Evolutionary conservation across 2,329 filamentous ascomycete species (phyloP), one percentile per base, ranked within the genome.

Genomic region (Fusarium illudens): DNA sequence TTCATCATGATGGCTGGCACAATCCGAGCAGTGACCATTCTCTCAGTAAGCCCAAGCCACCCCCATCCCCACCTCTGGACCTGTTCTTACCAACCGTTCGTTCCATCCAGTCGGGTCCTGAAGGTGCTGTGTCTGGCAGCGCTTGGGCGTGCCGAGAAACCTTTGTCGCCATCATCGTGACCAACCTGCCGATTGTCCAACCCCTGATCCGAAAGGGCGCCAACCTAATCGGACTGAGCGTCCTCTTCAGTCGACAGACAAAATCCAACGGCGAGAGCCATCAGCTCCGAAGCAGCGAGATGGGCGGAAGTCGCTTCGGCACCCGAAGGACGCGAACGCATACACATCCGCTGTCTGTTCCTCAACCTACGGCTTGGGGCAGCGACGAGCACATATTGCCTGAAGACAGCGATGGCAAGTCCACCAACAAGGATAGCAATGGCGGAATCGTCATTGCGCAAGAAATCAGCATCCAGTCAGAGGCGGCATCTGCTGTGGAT

Each of bases 141-240:
- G 11, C 60, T 17, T 81, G 79, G 79, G 77, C 79, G 12, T 75
- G 75, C 32, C 77, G 79, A n/a, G 79, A 81, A 60, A 78, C 75
- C 3, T 80, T 80, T 51, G 79, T 80, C 44, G 75, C 79, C 32
- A 74, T 78, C 17, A 58, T 79, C 52, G 77, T 81, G 42, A 77
- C 78, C 13, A 80, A 81, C 49, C 65, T 72, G 1, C 73, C 73
- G 2, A 73, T 71, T 6, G 62, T 71, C 33, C 68, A 71, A 33
- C 68, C 68, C 0, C 54, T 71, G 1, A 29, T 71, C 33, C 59
- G 65, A 11, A 71, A 70, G 32, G 68, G 68, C 12, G 68, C 68
- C 42, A 71, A 20, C 39, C 11, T 70, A 36, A 70, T 71, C 8
- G 68, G 68, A 0, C 60, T 71, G 13, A 71, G 68, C 37, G 63